phyloP scores from a whole-genome alignment of 768 basidiomycete genomes.

The Suillus hirtellus region DNA sequence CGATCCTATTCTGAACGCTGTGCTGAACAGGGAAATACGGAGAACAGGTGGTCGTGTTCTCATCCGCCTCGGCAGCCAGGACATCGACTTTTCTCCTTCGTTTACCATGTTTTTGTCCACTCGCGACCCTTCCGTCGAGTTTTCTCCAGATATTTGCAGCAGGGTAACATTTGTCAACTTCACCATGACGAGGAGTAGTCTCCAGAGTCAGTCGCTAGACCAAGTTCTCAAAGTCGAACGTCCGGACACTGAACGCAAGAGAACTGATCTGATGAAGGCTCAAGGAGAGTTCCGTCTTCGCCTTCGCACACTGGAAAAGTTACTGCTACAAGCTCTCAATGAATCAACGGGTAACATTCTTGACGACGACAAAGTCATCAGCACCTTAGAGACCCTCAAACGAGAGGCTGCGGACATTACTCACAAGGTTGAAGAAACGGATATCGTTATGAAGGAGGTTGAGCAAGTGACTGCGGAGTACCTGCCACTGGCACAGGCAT shows the following conservation, averaged over 20 bases:
- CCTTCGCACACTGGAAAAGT: slow-evolving; percentile 87
- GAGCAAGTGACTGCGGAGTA: slow-evolving; percentile 96
- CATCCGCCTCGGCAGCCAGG: slow-evolving; percentile 94
- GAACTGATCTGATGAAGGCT: slow-evolving; percentile 96
- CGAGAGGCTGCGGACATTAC: slow-evolving; percentile 96
- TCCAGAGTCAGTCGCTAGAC: slow-evolving; percentile 97
- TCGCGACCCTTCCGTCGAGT: slow-evolving; percentile 94
- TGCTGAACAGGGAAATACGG: slow-evolving; percentile 94
- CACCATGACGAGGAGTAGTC: slow-evolving; percentile 97
- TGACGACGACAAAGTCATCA: slow-evolving; percentile 98
- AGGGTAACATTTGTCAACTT: slow-evolving; percentile 95
- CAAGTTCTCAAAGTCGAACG: slow-evolving; percentile 97
- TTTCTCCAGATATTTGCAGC: slow-evolving; percentile 98
- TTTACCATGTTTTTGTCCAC: slow-evolving; percentile 99
- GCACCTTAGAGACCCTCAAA: slow-evolving; percentile 93
- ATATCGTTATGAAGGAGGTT: slow-evolving; percentile 93
- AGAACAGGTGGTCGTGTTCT: slow-evolving; percentile 96
- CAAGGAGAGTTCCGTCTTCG: slow-evolving; percentile 97
- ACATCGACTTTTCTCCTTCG: slow-evolving; percentile 99
- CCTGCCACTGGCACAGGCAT: slow-evolving; percentile 90
- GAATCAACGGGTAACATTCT: slow-evolving; percentile 97
- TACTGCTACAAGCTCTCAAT: slow-evolving; percentile 91
- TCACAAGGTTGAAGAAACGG: slow-evolving; percentile 94
- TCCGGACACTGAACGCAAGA: slow-evolving; percentile 92
- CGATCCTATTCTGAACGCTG: slow-evolving; percentile 96